These are phyloP conservation scores for Penicillium alfredii DNA, from an alignment of 495 filamentous ascomycete species.

Conservation along the genomic window DNA sequence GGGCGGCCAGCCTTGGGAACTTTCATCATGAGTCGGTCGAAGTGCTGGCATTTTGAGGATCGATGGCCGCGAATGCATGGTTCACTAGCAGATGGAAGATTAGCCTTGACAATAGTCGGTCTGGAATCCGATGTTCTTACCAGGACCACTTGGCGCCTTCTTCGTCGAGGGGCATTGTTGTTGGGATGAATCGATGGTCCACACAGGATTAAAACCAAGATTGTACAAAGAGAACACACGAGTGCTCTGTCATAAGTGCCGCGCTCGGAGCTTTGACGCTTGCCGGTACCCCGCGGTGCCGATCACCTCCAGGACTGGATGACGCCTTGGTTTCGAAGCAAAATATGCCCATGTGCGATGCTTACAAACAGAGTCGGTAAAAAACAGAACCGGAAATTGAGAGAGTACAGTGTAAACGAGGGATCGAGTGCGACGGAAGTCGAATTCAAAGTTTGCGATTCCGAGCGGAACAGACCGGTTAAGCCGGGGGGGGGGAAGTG, in stretches of 20 bases:
- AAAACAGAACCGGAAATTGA: not conserved
- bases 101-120: slow-evolving; percentile 3
- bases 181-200: too few relatives aligned
- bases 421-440: slow-evolving; percentile 7
- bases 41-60: slow-evolving; percentile 77
- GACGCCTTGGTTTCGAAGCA: slow-evolving; percentile 2
- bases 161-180: slow-evolving; percentile 46
- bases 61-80: slow-evolving; percentile 83
- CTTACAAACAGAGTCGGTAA: not conserved
- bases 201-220: slow-evolving; percentile 1
- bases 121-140: slow-evolving; percentile 20
- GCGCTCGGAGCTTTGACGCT: not conserved
- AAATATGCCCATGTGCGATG: too few relatives aligned
- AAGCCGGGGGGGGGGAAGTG: not conserved
- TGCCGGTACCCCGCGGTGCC: slow-evolving; percentile 7
- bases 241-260: too few relatives aligned
- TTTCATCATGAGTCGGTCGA: slow-evolving; percentile 65
- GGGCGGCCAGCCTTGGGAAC: slow-evolving; percentile 78
- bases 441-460: slow-evolving; percentile 4
- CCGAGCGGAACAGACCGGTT: slow-evolving; percentile 9
- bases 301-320: slow-evolving; percentile 1
- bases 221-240: too few relatives aligned
- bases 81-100: slow-evolving; percentile 44
- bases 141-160: slow-evolving; percentile 48
- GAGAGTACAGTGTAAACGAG: not conserved